A percentile compares a stretch with the other conserved stretches of the same genome.
Evolutionary conservation across 2,329 filamentous ascomycete genomes (phyloP).

Genomic region (Didymella glomerata): DNA sequence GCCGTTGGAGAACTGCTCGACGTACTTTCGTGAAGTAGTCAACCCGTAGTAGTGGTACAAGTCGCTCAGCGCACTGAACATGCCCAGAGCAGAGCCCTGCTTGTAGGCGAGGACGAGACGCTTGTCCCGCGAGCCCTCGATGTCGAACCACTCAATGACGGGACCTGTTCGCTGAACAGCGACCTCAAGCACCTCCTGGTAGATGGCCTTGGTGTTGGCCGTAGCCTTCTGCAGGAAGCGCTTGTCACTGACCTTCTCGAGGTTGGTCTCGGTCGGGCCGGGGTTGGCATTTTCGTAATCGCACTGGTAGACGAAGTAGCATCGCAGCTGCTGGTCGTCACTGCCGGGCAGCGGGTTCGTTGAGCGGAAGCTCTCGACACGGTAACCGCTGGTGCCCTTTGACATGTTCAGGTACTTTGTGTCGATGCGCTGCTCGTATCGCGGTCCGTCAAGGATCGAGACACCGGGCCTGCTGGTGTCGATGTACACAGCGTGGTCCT

Average conservation of each 20-base stretch:
- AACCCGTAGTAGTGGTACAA: conserved; percentile 99
- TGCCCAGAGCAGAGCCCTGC: conserved; percentile 85
- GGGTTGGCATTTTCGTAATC: conserved; percentile 83
- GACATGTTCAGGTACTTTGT: conserved; percentile 91
- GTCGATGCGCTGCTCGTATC: conserved; percentile 93
- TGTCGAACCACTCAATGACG: conserved; percentile 97
- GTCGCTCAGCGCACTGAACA: conserved; percentile 95
- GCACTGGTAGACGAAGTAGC: conserved; percentile 99
- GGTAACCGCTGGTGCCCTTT: conserved; percentile 75
- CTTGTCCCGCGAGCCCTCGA: conserved; percentile 90
- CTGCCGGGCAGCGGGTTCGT: conserved; percentile 78
- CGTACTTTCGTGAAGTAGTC: conserved; percentile 95
- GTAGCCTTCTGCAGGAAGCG: conserved; percentile 97
- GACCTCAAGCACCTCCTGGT: conserved; percentile 89
- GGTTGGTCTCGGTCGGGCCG: conserved; percentile 77
- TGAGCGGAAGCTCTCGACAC: conserved; percentile 97
- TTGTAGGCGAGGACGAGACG: conserved; percentile 94
- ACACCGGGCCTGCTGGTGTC: conserved; percentile 93
- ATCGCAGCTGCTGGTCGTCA: conserved; percentile 84
- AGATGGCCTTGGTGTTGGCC: conserved; percentile 92
- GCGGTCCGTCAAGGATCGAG: conserved; percentile 78
- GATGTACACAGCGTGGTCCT: conserved; percentile 97
- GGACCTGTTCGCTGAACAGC: conserved; percentile 87
- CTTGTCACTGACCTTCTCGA: conserved; percentile 91
- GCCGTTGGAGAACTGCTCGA: conserved; percentile 97